Conservation (phyloP, 371 early-diverging fungal genomes). For the Mucor sp. region DNA sequence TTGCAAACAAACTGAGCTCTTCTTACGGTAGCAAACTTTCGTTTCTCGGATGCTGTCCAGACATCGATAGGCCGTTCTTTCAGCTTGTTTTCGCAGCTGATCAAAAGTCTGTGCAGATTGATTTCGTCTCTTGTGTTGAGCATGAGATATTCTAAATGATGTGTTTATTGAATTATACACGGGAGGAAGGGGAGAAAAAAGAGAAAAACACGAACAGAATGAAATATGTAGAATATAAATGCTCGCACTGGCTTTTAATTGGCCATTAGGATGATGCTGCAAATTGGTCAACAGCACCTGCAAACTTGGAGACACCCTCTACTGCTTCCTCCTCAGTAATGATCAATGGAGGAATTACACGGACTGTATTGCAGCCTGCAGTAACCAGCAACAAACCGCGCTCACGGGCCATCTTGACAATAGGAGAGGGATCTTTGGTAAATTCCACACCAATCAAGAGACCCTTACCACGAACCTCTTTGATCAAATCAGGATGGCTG, state of each 20-base stretch:
- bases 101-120: slow-evolving; percentile 35
- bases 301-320: slow-evolving; percentile 65
- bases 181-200: slow-evolving; percentile 3
- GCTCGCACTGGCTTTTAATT: slow-evolving; percentile 1
- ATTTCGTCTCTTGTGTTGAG: slow-evolving; percentile 30
- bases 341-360: slow-evolving; percentile 88
- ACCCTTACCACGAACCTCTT: slow-evolving; percentile 84
- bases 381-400: slow-evolving; percentile 86
- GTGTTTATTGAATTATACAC: background rate
- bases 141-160: slow-evolving; percentile 8
- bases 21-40: slow-evolving; percentile 39
- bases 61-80: slow-evolving; percentile 24
- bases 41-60: slow-evolving; percentile 38
- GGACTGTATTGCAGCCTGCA: slow-evolving; percentile 87
- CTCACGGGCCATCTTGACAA: slow-evolving; percentile 79
- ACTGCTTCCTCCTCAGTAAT: slow-evolving; percentile 69
- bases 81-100: slow-evolving; percentile 33
- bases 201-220: slow-evolving; percentile 1
- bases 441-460: slow-evolving; percentile 83
- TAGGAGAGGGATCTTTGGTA: slow-evolving; percentile 60
- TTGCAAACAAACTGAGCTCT: background rate
- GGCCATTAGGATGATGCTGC: slow-evolving; percentile 2
- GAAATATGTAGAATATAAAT: background rate
- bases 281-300: slow-evolving; percentile 61
- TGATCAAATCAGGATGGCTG: slow-evolving; percentile 58